Base-by-base conservation (phyloP, 2,329 filamentous ascomycete genomes). In the Fusarium tricinctum region DNA sequence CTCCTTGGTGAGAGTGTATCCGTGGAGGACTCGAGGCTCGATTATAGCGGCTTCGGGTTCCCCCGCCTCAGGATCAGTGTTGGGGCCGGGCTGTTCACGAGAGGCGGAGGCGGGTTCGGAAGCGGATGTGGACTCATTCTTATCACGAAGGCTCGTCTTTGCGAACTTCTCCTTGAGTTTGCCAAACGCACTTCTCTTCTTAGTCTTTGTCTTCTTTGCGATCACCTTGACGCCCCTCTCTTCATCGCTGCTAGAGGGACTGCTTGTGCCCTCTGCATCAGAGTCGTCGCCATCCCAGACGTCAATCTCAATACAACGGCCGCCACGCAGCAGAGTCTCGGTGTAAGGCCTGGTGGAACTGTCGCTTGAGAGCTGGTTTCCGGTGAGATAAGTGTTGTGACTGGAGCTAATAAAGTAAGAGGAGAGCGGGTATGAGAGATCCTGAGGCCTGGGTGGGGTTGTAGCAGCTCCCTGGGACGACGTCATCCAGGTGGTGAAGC, bases 341-440 rank as follows among this genome's bases (percentile, higher is more conserved):
- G 93, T 93, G 82, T 97, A 97, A 4, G 92, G 92, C 70, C 94
- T 92, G 1, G 93, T 93, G 76, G 94, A 97, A 52, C 93, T 96
- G 63, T 91, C 89, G 71, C 93, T 95, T 63, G 88, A 93, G 15
- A 97, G 88, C 81, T 97, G 94, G 76, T 95, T 92, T 23, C 94
- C 94, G 2, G 94, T 88, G 22, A 97, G 87, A 73, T 97, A 97
- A 0, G 94, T 97, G 80, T 97, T 97, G 84, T 97, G 94, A 58
- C 94, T 97, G 73, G 93, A 97, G 66, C 91, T 97, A 76, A 97
- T 93, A 80, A 93, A 97, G 80, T 97, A 97, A 80, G 93, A 94
- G 61, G 93, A 92, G 66, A 97, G 81, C 1, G 94, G 94, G 73
- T 89, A 91, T 51, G 93, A 88, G 56, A 96, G 85, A 56, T 88